Evolutionary conservation across 495 filamentous ascomycete species (phyloP).

Genomic region (Margaritispora aquatica): DNA sequence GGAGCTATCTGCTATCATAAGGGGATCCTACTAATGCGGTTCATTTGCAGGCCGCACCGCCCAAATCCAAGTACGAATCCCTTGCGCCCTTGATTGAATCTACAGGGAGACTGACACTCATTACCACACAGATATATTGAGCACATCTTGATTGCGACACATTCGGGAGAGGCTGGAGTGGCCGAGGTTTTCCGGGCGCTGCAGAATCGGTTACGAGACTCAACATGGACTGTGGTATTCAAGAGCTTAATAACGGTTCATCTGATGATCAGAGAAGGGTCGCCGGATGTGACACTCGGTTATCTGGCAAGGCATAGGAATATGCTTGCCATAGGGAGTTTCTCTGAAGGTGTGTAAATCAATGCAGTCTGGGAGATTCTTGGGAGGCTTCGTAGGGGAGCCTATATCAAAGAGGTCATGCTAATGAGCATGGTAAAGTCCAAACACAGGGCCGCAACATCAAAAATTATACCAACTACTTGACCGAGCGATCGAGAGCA

Average conservation of each 20-base stretch:
- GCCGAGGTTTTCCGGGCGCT: conserved; percentile 92
- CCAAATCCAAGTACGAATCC: conserved; percentile 71
- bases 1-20: background rate
- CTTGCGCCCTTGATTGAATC: background rate
- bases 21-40: background rate
- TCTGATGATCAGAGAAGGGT: conserved; percentile 94
- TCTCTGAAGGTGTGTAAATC: conserved; percentile 74
- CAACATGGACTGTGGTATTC: conserved; percentile 96
- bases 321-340: conserved; percentile 79
- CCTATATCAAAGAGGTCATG: conserved; percentile 15
- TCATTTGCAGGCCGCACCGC: conserved; percentile 73
- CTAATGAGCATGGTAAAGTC: conserved; percentile 46
- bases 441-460: conserved; percentile 96
- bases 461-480: conserved; percentile 81
- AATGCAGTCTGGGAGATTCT: background rate
- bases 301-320: conserved; percentile 80
- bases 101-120: conserved; percentile 8
- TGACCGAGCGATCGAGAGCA: conserved; percentile 73
- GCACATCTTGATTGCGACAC: conserved; percentile 91
- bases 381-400: conserved; percentile 9
- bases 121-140: conserved; percentile 66
- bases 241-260: conserved; percentile 94
- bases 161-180: conserved; percentile 90
- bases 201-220: conserved; percentile 81
- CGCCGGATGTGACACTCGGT: conserved; percentile 77